phyloP scores from a whole-genome alignment of 1,284 basidiomycete species.

The Rhodotorula mucilaginosa region DNA sequence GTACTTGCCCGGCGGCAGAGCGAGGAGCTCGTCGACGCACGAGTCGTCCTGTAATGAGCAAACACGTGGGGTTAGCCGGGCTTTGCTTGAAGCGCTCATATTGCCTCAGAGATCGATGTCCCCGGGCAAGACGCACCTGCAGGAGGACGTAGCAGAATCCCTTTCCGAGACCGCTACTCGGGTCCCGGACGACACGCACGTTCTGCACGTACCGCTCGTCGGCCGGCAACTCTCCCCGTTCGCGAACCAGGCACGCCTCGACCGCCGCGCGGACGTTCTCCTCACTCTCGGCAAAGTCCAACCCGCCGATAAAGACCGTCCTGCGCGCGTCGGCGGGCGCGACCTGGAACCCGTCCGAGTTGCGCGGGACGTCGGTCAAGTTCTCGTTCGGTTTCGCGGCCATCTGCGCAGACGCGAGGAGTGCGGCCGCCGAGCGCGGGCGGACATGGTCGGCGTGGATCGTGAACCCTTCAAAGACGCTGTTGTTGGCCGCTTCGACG shows the following conservation, averaged over 20 bases:
- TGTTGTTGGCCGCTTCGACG: conserved; percentile 66
- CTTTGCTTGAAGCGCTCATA: too few relatives aligned
- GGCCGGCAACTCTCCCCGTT: conserved; percentile 59
- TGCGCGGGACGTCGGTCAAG: conserved; percentile 21
- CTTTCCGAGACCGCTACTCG: conserved; percentile 93
- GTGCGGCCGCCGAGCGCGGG: conserved; percentile 45
- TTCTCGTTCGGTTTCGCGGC: conserved; percentile 34
- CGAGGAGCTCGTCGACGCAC: conserved; percentile 84
- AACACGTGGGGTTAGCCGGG: neutral
- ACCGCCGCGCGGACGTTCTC: conserved; percentile 85
- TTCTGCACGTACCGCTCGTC: conserved; percentile 66
- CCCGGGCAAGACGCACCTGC: conserved; percentile 56
- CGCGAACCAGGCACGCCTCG: conserved; percentile 70
- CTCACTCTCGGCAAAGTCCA: conserved; percentile 89
- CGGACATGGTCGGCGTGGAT: conserved; percentile 70
- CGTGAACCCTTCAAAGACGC: conserved; percentile 68
- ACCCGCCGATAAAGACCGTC: conserved; percentile 84
- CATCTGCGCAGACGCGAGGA: conserved; percentile 36
- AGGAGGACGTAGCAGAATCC: conserved; percentile 95
- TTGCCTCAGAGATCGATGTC: neutral
- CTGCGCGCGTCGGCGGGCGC: conserved; percentile 55
- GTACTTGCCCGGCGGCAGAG: conserved; percentile 62
- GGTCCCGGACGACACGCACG: conserved; percentile 85
- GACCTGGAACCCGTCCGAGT: conserved; percentile 29
- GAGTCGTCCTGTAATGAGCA: conserved; percentile 64